phyloP scores from a whole-genome alignment of 1,284 basidiomycete species.

The Tilletia horrida region DNA sequence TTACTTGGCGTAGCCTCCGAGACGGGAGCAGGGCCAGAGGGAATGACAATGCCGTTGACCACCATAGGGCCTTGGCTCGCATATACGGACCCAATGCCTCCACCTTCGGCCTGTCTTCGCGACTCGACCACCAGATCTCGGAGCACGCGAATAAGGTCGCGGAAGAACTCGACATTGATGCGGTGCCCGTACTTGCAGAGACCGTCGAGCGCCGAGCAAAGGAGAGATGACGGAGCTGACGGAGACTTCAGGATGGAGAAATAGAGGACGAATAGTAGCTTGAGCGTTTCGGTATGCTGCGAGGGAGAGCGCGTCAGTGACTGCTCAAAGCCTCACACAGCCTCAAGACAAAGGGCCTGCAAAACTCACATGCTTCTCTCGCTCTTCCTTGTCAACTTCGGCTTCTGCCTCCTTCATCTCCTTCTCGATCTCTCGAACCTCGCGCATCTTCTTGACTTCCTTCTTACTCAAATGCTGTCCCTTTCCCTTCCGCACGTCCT shows the following conservation, averaged over 20 bases:
- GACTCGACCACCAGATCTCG: constrained; percentile 66
- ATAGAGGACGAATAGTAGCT: constrained; percentile 94
- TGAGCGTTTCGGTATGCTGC: constrained; percentile 95
- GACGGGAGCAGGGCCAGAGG: background rate
- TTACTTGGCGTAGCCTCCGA: background rate
- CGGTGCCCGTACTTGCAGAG: constrained; percentile 90
- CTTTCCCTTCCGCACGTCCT: constrained; percentile 45
- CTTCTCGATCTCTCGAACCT: constrained; percentile 43
- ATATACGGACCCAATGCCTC: constrained; percentile 13
- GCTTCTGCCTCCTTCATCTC: constrained; percentile 69
- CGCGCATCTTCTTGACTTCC: constrained; percentile 44
- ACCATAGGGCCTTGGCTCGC: background rate
- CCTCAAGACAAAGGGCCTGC: background rate
- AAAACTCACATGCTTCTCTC: constrained; percentile 70
- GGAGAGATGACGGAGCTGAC: constrained; percentile 68
- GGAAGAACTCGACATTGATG: constrained; percentile 98
- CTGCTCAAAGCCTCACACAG: background rate
- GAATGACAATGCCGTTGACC: background rate
- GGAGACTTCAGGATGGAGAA: constrained; percentile 92
- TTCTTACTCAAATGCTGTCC: constrained; percentile 50
- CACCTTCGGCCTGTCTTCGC: constrained; percentile 6
- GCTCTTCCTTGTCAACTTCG: constrained; percentile 87
- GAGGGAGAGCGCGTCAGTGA: background rate
- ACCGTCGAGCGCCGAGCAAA: constrained; percentile 84
- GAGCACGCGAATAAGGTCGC: constrained; percentile 83